Percentiles rank a stretch among this genome's conserved stretches.
These are phyloP conservation scores for Corylus americana DNA, from an alignment of 306 rosid genomes.

Conservation along the genomic window DNA sequence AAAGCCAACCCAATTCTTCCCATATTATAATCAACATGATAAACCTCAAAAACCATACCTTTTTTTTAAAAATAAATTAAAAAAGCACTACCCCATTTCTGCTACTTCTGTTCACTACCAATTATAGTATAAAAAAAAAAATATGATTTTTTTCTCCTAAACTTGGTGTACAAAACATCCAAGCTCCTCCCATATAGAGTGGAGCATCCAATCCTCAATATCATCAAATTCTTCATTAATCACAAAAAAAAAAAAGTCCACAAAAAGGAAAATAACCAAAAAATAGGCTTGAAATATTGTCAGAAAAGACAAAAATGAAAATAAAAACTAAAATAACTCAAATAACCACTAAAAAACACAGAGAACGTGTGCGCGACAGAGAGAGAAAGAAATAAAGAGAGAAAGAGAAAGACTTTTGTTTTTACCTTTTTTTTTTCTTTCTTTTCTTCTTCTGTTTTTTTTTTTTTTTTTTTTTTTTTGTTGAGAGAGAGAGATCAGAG, in stretches of 20 bases:
- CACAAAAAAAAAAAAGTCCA: neutral
- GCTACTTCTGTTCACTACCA: slow-evolving; percentile 6
- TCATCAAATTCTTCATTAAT: neutral
- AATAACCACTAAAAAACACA: too few relatives aligned
- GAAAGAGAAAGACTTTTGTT: slow-evolving; percentile 28
- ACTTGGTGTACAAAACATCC: neutral
- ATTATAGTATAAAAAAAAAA: slow-evolving; percentile 16
- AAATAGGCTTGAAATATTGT: neutral
- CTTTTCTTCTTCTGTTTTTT: neutral
- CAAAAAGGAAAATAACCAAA: neutral
- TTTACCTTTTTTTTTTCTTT: neutral
- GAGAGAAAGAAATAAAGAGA: neutral
- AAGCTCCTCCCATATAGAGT: neutral
- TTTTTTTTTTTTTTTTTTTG: slow-evolving; percentile 1
- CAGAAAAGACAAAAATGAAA: slow-evolving; percentile 8
- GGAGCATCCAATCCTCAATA: neutral
- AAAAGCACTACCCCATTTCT: slow-evolving; percentile 12
- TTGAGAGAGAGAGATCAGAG: slow-evolving; percentile 27
- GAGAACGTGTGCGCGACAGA: neutral
- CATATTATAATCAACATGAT: neutral
- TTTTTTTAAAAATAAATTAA: neutral
- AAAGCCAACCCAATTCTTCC: neutral
- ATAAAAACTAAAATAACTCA: neutral
- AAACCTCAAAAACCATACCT: neutral
- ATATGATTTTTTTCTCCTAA: neutral